phyloP scores from a whole-genome alignment of 2,329 filamentous ascomycete species.

The Byssothecium circinans region DNA sequence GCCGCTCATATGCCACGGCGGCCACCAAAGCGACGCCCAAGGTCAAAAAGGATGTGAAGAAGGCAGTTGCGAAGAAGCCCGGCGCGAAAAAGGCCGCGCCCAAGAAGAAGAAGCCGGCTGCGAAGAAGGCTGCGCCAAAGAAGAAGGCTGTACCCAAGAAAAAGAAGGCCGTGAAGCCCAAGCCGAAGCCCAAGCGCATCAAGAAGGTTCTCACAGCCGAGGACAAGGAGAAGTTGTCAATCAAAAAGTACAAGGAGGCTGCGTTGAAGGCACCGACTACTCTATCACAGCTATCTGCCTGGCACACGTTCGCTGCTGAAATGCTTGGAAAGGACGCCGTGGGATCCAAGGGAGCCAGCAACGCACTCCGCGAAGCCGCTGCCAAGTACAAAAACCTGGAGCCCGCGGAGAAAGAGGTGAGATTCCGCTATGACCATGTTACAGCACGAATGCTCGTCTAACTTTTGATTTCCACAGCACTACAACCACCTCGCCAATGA shows the following conservation, averaged over 20 bases:
- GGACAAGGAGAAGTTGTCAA: conserved; percentile 29
- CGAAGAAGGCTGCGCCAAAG: conserved; percentile 8
- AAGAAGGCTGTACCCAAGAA: conserved; percentile 31
- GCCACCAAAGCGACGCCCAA: conserved; percentile 36
- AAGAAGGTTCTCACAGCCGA: conserved; percentile 32
- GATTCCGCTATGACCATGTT: neutral
- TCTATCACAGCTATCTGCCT: conserved; percentile 14
- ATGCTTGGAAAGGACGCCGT: neutral
- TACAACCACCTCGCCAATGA: conserved; percentile 56
- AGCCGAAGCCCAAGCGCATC: conserved; percentile 6
- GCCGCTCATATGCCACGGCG: conserved; percentile 41
- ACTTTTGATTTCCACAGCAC: conserved; percentile 46
- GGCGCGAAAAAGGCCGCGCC: conserved; percentile 12
- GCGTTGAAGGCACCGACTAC: conserved; percentile 41
- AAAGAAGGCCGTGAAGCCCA: conserved; percentile 21
- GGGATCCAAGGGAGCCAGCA: neutral
- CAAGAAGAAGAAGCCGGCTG: conserved; percentile 12
- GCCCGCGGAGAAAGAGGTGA: conserved; percentile 39
- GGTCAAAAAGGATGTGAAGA: conserved; percentile 32
- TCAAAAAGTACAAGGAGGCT: conserved; percentile 39
- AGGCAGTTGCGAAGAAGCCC: conserved; percentile 27
- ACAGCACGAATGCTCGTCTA: conserved; percentile 3
- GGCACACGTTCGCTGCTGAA: conserved; percentile 32
- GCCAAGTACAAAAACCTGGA: conserved; percentile 30
- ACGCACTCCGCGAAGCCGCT: conserved; percentile 1